These are phyloP conservation scores for Buxus sempervirens DNA, from an alignment of 164 flowering plant species.

Conservation along the genomic window DNA sequence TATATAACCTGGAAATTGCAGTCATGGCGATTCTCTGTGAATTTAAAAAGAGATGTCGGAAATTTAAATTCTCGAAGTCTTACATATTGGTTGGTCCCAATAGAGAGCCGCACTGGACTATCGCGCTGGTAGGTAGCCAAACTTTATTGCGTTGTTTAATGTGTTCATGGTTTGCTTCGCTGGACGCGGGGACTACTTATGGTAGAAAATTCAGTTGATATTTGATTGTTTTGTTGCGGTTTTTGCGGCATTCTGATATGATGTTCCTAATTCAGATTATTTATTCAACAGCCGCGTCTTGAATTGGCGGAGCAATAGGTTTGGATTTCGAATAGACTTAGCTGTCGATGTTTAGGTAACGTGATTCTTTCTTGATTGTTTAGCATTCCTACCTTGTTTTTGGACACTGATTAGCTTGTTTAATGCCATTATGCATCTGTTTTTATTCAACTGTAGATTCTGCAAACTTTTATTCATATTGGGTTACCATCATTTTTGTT, in stretches of 20 bases:
- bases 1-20: background rate
- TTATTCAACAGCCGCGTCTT: background rate
- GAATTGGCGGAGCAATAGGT: background rate
- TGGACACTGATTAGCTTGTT: background rate
- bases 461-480: background rate
- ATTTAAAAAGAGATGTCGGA: background rate
- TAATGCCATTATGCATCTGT: background rate
- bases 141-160: too few species aligned
- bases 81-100: background rate
- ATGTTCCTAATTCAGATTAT: background rate
- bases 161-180: background rate
- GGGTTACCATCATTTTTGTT: too few species aligned
- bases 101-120: background rate
- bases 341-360: background rate
- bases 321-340: background rate
- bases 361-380: too few species aligned
- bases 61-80: too few species aligned
- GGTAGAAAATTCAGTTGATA: background rate
- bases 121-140: background rate
- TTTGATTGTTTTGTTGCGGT: background rate
- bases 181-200: background rate
- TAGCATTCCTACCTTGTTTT: background rate
- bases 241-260: background rate
- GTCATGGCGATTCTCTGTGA: background rate
- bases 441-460: background rate